Conservation (phyloP, 257 asterid genomes). For the Solanum pimpinellifolium region DNA sequence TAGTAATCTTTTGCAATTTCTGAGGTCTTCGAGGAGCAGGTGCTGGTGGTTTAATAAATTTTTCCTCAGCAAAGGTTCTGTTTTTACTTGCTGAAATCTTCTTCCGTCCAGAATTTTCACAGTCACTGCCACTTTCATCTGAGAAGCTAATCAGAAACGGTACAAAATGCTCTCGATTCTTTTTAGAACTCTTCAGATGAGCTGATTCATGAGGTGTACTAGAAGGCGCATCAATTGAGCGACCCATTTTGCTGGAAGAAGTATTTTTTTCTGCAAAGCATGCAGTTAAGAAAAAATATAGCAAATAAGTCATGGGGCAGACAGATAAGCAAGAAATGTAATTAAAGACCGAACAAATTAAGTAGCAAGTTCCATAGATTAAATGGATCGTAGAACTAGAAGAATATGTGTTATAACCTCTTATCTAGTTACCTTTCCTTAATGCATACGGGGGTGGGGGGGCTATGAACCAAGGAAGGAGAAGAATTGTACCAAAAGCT, state of each 20-base stretch:
- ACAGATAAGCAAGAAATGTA: not conserved
- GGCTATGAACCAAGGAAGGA: not conserved
- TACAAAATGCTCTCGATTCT: conserved; percentile 27
- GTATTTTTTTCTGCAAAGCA: conserved; percentile 2
- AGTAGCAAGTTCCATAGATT: not conserved
- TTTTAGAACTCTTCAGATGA: conserved; percentile 17
- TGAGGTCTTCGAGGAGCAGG: conserved; percentile 13
- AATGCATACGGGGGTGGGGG: not conserved
- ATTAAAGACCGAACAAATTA: not conserved
- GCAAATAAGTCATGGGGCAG: not conserved
- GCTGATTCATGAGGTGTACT: conserved; percentile 9
- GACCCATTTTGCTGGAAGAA: conserved; percentile 6
- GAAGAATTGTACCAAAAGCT: not conserved
- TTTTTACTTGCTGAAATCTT: conserved; percentile 1
- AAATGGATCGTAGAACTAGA: not conserved
- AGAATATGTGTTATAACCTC: not conserved
- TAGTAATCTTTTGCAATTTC: conserved; percentile 2
- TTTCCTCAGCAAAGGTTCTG: conserved; percentile 3
- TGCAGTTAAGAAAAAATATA: not conserved
- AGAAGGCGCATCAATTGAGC: conserved; percentile 9
- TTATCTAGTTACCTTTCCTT: not conserved
- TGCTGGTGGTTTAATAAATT: conserved; percentile 12
- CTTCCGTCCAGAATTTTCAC: conserved; percentile 17
- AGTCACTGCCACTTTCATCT: conserved; percentile 36
- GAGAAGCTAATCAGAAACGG: conserved; percentile 45